Conservation (phyloP, 805 yeast genomes). For the Spathaspora sp. region DNA sequence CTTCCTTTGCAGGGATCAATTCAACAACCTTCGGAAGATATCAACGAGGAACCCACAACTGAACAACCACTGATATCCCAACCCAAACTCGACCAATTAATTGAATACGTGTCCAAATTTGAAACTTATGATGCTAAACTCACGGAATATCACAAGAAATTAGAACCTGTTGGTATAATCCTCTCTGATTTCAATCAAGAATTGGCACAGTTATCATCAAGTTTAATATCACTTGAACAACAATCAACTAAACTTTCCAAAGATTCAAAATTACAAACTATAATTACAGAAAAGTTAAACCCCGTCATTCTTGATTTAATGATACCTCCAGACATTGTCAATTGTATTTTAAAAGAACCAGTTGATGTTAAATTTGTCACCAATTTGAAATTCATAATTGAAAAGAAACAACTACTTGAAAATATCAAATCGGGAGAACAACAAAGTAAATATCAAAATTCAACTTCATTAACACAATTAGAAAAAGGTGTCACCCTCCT, state of each 20-base stretch:
- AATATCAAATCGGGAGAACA: conserved; percentile 5
- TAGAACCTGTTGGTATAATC: conserved; percentile 51
- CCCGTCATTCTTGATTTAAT: conserved; percentile 75
- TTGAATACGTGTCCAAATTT: conserved; percentile 1
- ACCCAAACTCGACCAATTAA: not conserved
- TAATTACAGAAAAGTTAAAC: conserved; percentile 45
- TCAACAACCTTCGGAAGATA: not conserved
- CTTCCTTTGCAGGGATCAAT: not conserved
- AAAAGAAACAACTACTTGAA: conserved; percentile 53
- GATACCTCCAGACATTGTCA: conserved; percentile 69
- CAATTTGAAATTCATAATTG: conserved; percentile 53
- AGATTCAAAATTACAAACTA: conserved; percentile 23
- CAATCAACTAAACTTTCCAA: conserved; percentile 29
- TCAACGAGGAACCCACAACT: too few species aligned
- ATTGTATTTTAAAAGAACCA: conserved; percentile 54
- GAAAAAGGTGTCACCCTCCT: conserved; percentile 45
- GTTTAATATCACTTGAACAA: conserved; percentile 28
- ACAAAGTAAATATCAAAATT: conserved; percentile 1
- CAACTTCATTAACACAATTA: conserved; percentile 24
- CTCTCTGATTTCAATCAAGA: conserved; percentile 56
- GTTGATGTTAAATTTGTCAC: conserved; percentile 65
- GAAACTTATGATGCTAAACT: conserved; percentile 22
- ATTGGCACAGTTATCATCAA: conserved; percentile 28
- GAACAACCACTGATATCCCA: too few species aligned
- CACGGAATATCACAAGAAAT: conserved; percentile 25